Evolutionary conservation across 495 filamentous ascomycete species (phyloP).

Genomic region (Talaromyces liani): DNA sequence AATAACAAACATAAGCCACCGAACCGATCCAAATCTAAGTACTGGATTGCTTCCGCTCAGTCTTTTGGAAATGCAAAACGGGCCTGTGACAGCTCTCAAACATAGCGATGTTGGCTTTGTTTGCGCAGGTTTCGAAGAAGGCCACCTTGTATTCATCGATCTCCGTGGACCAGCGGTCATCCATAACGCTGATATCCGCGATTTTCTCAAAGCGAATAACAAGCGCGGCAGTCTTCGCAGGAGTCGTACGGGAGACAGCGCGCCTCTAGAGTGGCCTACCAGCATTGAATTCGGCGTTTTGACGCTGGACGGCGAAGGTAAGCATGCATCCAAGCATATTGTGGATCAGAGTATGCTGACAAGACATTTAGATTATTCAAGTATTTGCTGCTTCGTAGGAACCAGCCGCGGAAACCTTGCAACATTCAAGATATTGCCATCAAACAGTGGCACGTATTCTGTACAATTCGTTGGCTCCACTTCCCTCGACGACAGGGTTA

Average conservation of each 20-base stretch:
- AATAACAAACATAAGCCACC: conserved; percentile 63
- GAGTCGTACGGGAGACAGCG: conserved; percentile 35
- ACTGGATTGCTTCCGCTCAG: conserved; percentile 77
- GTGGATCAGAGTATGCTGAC: conserved; percentile 13
- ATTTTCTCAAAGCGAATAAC: conserved; percentile 55
- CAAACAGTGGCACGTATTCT: conserved; percentile 59
- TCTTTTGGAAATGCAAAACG: conserved; percentile 74
- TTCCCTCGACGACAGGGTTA: conserved; percentile 60
- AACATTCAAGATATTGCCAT: conserved; percentile 85
- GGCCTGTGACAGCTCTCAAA: conserved; percentile 66
- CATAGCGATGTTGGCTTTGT: conserved; percentile 90
- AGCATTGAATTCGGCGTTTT: conserved; percentile 86
- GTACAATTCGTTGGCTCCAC: conserved; percentile 62
- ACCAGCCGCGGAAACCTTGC: conserved; percentile 75
- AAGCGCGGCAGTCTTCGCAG: conserved; percentile 64
- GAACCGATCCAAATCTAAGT: conserved; percentile 71
- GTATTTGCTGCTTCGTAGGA: conserved; percentile 85
- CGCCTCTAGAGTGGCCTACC: conserved; percentile 62
- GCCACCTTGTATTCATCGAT: conserved; percentile 73
- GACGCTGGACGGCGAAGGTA: conserved; percentile 80
- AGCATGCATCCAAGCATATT: background rate
- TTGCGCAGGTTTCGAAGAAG: conserved; percentile 74
- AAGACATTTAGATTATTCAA: conserved; percentile 63
- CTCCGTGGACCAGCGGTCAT: conserved; percentile 86
- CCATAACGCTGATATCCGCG: conserved; percentile 56